Conservation (phyloP, 805 yeast species). For the Pichia deserticola region DNA sequence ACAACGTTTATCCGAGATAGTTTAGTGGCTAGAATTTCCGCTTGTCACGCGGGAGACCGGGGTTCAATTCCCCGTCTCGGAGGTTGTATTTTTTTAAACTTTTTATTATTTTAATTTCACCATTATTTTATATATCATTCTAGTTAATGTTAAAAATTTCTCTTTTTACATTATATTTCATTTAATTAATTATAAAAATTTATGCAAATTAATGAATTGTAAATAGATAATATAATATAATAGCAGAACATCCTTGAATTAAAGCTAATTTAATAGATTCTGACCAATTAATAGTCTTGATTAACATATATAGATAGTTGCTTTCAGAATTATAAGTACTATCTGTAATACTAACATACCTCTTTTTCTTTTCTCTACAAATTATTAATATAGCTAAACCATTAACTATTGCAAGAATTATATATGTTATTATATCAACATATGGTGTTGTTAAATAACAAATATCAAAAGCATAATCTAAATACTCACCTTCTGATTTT, state of each 20-base stretch:
- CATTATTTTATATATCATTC: no score
- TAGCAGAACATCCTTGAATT: not conserved
- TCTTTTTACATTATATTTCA: no score
- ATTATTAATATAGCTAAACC: slow-evolving; percentile 3
- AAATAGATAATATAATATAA: not conserved
- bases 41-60: slow-evolving; percentile 39
- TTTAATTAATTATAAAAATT: no score
- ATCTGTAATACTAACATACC: not conserved
- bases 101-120: not conserved
- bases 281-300: not conserved
- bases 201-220: not conserved
- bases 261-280: not conserved
- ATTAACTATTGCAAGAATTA: slow-evolving; percentile 28
- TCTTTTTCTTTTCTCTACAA: slow-evolving; percentile 1
- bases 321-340: slow-evolving; percentile 17
- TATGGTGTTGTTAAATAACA: slow-evolving; percentile 44
- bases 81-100: slow-evolving; percentile 13
- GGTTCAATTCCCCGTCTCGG: slow-evolving; percentile 39
- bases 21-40: slow-evolving; percentile 37
- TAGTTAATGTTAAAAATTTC: no score
- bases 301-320: not conserved
- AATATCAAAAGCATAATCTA: slow-evolving; percentile 30
- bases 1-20: slow-evolving; percentile 27
- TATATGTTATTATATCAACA: slow-evolving; percentile 32
- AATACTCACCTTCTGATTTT: slow-evolving; percentile 30